Conservation (phyloP, 2,329 filamentous ascomycete species). For the Myriosclerotinia scirpicola region DNA sequence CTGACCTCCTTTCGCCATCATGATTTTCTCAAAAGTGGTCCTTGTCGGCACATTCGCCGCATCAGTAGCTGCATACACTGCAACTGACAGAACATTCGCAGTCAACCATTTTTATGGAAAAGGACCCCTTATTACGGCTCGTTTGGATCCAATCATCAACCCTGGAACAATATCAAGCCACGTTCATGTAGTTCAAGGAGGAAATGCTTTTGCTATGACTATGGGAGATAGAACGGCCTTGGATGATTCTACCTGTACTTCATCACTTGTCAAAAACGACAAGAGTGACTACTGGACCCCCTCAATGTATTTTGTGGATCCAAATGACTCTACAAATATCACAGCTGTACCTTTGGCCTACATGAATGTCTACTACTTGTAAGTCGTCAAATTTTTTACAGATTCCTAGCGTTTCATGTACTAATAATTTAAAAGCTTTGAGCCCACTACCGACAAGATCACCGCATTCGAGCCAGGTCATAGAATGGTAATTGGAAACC, state of each 20-base stretch:
- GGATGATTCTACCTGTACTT: constrained; percentile 68
- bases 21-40: constrained; percentile 34
- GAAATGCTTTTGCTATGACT: constrained; percentile 49
- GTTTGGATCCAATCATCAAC: constrained; percentile 75
- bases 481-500: constrained; percentile 77
- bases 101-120: constrained; percentile 71
- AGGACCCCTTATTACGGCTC: constrained; percentile 59
- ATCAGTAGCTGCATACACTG: constrained; percentile 31
- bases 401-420: not conserved
- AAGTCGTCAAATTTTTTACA: constrained; percentile 34
- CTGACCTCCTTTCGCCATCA: constrained; percentile 26
- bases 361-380: constrained; percentile 77
- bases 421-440: constrained; percentile 50
- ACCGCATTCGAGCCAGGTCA: constrained; percentile 75
- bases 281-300: constrained; percentile 90
- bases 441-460: constrained; percentile 62
- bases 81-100: constrained; percentile 55
- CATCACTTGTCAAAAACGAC: constrained; percentile 76
- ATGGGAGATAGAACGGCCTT: constrained; percentile 60
- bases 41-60: constrained; percentile 32
- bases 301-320: constrained; percentile 72
- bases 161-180: constrained; percentile 62
- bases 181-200: constrained; percentile 74
- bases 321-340: constrained; percentile 59
- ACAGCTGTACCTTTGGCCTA: constrained; percentile 61